Evolutionary conservation across 768 basidiomycete genomes (phyloP), one percentile per base, ranked within the genome.

Genomic region (Cyclocybe cylindracea): DNA sequence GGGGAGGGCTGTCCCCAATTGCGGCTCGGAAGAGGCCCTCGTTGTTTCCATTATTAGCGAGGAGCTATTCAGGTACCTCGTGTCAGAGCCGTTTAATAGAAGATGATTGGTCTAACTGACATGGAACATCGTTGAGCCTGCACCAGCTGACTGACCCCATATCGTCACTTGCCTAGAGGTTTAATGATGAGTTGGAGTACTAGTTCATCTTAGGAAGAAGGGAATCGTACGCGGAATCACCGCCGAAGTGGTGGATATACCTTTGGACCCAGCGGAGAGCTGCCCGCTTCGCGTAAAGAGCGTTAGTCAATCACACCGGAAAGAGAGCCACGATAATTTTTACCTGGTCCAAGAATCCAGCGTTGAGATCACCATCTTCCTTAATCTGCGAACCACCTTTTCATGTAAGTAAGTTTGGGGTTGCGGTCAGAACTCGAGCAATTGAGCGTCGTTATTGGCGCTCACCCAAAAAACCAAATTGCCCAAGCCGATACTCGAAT

Each of bases 61-160:
- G 24, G 24, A 24, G 24, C 24, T 24, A 24, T 24, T 24, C 24
- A 5, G 24, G 24, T 24, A 24, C 24, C 24, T 24, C 24, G 5
- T 24, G 24, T 24, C 24, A 24, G 24, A 24, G 24, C 5, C 5
- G 3, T 5, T n/a, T 24, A 39, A 2, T 38, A 10, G 18, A 39
- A 32, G 44, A 10, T 34, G 8, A 18, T 44, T 36, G 34, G 24
- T 19, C 34, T 5, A 40, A 44, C 64, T 55, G 56, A 67, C 74
- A 41, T 76, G 74, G 48, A 69, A 75, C 68, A 75, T 71, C 1
- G 69, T 70, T 5, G 74, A 73, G 5, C 69, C 74, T 48, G 74
- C 74, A 7, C 74, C 74, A 14, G 74, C 73, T 36, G 72, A 74
- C 58, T 74, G 59, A 10, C 74, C 74, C 72, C 72, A 76, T 10